phyloP scores from a whole-genome alignment of 1,284 basidiomycete genomes.

The Anthracocystis walkeri region DNA sequence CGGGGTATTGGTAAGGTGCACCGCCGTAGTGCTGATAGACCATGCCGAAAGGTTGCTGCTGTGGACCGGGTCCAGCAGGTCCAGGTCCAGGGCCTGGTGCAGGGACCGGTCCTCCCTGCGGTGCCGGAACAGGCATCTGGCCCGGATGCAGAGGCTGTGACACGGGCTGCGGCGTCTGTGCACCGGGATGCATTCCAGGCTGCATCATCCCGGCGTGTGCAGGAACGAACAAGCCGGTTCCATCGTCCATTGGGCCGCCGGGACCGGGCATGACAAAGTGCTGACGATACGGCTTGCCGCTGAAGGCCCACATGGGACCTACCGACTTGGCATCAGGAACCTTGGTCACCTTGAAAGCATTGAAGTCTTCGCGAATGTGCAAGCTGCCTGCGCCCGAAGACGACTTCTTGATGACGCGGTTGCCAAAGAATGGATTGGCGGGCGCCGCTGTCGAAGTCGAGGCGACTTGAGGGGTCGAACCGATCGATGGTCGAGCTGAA shows the following conservation, averaged over 20 bases:
- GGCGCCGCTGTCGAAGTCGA: constrained; percentile 64
- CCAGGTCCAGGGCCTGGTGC: constrained; percentile 18
- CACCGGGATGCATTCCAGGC: constrained; percentile 43
- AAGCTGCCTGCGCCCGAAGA: constrained; percentile 71
- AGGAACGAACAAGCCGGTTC: constrained; percentile 36
- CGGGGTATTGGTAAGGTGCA: constrained; percentile 49
- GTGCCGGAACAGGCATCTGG: constrained; percentile 27
- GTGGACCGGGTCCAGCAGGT: constrained; percentile 22
- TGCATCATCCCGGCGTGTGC: constrained; percentile 38
- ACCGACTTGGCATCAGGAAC: constrained; percentile 80
- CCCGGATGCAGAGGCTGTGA: constrained; percentile 39
- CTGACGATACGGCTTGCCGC: constrained; percentile 83
- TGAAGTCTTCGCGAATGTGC: constrained; percentile 92
- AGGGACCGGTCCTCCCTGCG: constrained; percentile 19
- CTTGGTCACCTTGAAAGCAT: constrained; percentile 88
- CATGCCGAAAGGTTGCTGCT: constrained; percentile 52
- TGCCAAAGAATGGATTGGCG: constrained; percentile 86
- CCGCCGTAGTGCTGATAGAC: constrained; percentile 51
- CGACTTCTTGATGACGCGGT: constrained; percentile 79
- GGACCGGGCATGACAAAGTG: constrained; percentile 73
- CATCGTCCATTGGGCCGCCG: constrained; percentile 37
- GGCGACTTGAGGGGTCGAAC: constrained; percentile 33
- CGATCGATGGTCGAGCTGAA: constrained; percentile 71
- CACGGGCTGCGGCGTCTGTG: constrained; percentile 32
- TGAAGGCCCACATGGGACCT: constrained; percentile 85